Evolutionary conservation across 495 filamentous ascomycete genomes (phyloP), one percentile per base, ranked within the genome.

Genomic region (Aspergillus bridgeri): DNA sequence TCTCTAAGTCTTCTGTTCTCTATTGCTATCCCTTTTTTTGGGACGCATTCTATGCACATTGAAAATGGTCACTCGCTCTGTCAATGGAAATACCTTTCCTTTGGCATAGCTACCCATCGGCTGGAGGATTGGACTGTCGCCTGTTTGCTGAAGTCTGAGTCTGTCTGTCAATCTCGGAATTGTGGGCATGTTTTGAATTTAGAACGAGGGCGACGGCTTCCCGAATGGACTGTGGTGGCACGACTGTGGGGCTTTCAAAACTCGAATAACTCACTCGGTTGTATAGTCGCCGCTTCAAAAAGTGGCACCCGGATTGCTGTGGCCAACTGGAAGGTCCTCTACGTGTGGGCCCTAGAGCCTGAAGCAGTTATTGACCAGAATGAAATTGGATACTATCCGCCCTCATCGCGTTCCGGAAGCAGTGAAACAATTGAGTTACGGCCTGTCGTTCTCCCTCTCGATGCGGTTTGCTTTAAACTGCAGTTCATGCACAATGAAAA

Each of bases 301-400:
- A 47, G 33, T 1, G 73, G 75, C 6, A 75, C 70, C 29, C 68
- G 77, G 1, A 65, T 82, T 46, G 78, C 77, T 17, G 65, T 76
- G 17, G 72, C 72, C 6, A 74, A 73, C 29, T 82, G 79, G 79
- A 73, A 75, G 54, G 67, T 66, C 2, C 33, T 82, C 13, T 71
- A 75, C 19, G 53, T 82, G 27, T 82, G 79, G 79, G 65, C 73
- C 2, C 19, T 81, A 52, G 65, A 75, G 27, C 78, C 78, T 3
- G 55, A 53, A 18, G 60, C 65, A 48, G 49, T 81, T n/a, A 65
- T 74, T 17, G 58, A 65, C 17, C 53, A 60, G 29, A 65, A 71
- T 33, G 24, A 51, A 13, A 59, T 51, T n/a, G 57, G 49, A 17
- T 73, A 67, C 38, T 79, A 77, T 54, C 72, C 66, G 7, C 42